Evolutionary conservation across 164 flowering plant species (phyloP).

Genomic region (Euptelea pleiosperma): DNA sequence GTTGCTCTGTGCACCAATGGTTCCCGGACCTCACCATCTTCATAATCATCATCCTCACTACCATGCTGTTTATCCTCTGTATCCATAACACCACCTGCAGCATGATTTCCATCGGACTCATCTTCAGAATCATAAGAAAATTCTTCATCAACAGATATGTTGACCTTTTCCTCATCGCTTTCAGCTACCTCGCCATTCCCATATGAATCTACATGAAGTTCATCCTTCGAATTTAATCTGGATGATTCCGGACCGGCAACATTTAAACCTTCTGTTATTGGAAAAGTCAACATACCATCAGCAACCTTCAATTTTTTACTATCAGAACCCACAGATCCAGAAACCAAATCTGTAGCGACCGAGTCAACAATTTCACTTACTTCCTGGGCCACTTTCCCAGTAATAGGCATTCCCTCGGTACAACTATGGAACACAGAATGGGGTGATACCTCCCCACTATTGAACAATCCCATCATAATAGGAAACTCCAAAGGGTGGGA

Average conservation of each 20-base stretch:
- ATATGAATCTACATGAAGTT: conserved; percentile 5
- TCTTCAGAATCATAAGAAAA: conserved; percentile 35
- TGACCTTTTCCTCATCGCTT: conserved; percentile 43
- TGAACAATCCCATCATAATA: conserved; percentile 9
- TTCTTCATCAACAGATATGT: conserved; percentile 38
- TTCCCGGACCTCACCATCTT: conserved; percentile 70
- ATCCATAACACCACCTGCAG: conserved; percentile 11
- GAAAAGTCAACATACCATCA: conserved; percentile 2
- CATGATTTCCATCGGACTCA: conserved; percentile 39
- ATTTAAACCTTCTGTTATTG: conserved; percentile 8
- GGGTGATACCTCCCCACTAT: conserved; percentile 5
- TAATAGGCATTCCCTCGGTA: neutral
- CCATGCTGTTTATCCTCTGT: conserved; percentile 11
- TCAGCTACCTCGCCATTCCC: conserved; percentile 25
- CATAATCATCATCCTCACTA: conserved; percentile 48
- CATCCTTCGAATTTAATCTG: conserved; percentile 15
- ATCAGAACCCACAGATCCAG: conserved; percentile 14
- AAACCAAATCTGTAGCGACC: conserved; percentile 11
- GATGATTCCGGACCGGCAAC: conserved; percentile 16
- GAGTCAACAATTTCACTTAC: conserved; percentile 12
- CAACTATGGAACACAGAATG: neutral
- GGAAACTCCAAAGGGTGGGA: neutral
- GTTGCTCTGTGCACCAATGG: conserved; percentile 13
- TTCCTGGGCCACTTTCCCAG: conserved; percentile 15
- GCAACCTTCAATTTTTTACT: conserved; percentile 12